Evolutionary conservation across 1,284 basidiomycete genomes (phyloP).

Genomic region (Cryptococcus sp.): DNA sequence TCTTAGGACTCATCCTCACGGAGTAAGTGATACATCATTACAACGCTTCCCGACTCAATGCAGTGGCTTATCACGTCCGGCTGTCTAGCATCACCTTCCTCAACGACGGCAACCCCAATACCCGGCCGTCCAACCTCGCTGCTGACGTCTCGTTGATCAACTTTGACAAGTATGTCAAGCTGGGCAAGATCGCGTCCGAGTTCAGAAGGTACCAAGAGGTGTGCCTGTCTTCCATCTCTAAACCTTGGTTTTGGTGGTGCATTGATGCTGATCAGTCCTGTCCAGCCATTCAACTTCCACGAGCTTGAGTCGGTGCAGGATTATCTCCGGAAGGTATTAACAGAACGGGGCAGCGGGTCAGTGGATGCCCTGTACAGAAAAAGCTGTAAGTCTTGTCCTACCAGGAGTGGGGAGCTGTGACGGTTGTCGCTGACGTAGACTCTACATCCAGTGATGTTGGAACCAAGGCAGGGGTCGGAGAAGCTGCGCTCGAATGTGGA

Average conservation of each 20-base stretch:
- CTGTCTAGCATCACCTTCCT: conserved; percentile 73
- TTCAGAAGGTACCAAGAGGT: conserved; percentile 87
- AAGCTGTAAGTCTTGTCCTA: conserved; percentile 42
- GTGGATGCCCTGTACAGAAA: conserved; percentile 50
- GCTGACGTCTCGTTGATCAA: conserved; percentile 81
- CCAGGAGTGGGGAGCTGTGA: no score
- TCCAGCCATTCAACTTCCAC: conserved; percentile 46
- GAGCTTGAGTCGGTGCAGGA: conserved; percentile 46
- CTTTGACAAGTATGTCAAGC: conserved; percentile 90
- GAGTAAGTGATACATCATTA: conserved; percentile 51
- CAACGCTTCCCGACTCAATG: no score
- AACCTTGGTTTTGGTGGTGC: neutral
- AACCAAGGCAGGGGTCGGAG: conserved; percentile 45
- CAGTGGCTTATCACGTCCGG: conserved; percentile 5
- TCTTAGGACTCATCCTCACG: conserved; percentile 63
- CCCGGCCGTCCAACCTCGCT: conserved; percentile 72
- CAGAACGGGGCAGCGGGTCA: conserved; percentile 46
- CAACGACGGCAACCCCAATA: conserved; percentile 86
- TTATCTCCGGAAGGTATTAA: conserved; percentile 41
- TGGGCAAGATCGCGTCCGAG: conserved; percentile 83
- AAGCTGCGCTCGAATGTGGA: conserved; percentile 38
- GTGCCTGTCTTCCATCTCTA: neutral
- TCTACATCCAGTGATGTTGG: conserved; percentile 42
- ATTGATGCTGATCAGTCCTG: neutral
- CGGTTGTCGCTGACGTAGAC: neutral